Evolutionary conservation across 108 stramenopile species (phyloP).

Genomic region (Ochromonas danica): DNA sequence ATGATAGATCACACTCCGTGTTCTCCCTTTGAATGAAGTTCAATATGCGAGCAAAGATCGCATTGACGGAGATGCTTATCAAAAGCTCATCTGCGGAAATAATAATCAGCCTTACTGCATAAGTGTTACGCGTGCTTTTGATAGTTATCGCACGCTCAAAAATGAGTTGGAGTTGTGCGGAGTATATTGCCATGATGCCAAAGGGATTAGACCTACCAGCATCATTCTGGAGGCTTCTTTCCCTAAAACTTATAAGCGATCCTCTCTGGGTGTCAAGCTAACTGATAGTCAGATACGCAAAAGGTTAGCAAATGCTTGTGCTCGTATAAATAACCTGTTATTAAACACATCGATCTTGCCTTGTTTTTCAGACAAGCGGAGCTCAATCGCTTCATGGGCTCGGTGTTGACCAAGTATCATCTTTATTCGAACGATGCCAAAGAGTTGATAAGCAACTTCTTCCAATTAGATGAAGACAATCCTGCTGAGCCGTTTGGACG

Average conservation of each 20-base stretch:
- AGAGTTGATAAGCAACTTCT: neutral
- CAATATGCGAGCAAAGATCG: no score
- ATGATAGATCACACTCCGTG: no score
- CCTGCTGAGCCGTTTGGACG: neutral
- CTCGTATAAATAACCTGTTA: no score
- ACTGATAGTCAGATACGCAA: neutral
- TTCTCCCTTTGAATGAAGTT: no score
- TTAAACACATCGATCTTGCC: no score
- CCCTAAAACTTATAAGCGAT: neutral
- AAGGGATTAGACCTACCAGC: neutral
- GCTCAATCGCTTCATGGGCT: neutral
- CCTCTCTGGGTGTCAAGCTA: neutral
- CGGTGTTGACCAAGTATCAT: neutral
- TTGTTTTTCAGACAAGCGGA: no score
- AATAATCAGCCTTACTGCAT: no score
- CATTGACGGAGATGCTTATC: no score
- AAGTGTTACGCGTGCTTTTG: no score
- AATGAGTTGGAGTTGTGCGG: neutral
- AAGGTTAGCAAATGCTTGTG: neutral
- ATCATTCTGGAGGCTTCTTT: neutral
- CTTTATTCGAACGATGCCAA: neutral
- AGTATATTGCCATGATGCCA: neutral
- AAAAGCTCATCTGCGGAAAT: no score
- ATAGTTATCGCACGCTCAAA: neutral
- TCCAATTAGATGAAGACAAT: slow-evolving; percentile 1